Evolutionary conservation across 2,329 filamentous ascomycete genomes (phyloP), one percentile per base, ranked within the genome.

Genomic region (Aspergillus hortae): DNA sequence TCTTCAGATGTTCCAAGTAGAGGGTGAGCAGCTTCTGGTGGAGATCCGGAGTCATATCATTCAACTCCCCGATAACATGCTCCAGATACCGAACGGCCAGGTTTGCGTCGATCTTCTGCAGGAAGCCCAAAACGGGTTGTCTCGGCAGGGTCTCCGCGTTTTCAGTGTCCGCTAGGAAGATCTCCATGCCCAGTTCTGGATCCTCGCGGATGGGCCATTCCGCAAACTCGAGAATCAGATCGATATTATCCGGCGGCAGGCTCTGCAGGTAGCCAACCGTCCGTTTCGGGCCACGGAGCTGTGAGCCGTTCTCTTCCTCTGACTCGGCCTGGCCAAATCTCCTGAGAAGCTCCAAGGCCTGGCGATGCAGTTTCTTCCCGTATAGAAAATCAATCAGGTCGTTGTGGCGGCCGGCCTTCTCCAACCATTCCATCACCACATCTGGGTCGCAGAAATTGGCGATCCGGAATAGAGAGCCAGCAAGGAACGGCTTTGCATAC

Each of bases 331-430:
- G 82, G 15, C 92, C 92, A 61, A 96, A 96, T 57, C 86, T 88
- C 60, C 84, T 82, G 1, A 99, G 79, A 27, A 96, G 75, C 58
- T 90, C 88, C 15, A 99, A 75, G 0, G 94, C 92, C 65, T 95
- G 86, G 15, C 87, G 84, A 71, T 99, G 94, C 38, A 97, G 80
- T 69, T 88, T 92, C 75, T 99, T 99, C 57, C 94, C 94, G 63
- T 95, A 90, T 60, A 97, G 86, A 67, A 99, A 99, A 69, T 97
- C 92, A n/a, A 99, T 91, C 1, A 99, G 77, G 72, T 97, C 92
- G 47, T 87, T 92, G 71, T 95, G 96, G 30, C 92, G 85, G 52
- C 89, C 89, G 38, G 87, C 90, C 67, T 96, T 90, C 54, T 96
- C 85, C 4, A 99, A 77, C 62, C 91, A 91, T 70, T 96, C 89